Base-by-base conservation (phyloP, 2,329 filamentous ascomycete species). In the Aphanocladium album region DNA sequence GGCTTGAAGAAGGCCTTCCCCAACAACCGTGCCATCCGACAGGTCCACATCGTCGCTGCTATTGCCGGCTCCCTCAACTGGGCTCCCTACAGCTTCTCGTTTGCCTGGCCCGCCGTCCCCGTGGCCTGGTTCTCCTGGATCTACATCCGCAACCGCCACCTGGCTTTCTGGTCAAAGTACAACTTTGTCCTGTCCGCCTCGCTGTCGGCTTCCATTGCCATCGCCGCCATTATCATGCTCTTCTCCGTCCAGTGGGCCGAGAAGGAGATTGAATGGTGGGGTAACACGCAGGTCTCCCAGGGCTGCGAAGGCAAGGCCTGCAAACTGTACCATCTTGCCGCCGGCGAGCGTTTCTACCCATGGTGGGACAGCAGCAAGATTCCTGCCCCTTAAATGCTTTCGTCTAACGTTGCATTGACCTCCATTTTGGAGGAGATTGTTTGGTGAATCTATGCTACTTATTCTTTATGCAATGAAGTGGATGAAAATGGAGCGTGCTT, bases 151-250 rank as follows among this genome's bases (percentile, higher is more conserved):
- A 68, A 68, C 23, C 72, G 78, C 12, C 78, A 76, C 65, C 72
- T 80, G 27, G 74, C 68, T 3, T 76, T 81, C 64, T 83, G 81
- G 79, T 75, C 77, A 60, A 81, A 81, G 73, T 74, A 75, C 66
- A 75, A 80, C 67, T 81, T 78, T 60, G 78, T 81, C 21, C 70
- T 80, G 2, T 79, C 79, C 1, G 77, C 79, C 0, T 73, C 78
- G 1, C 76, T 80, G 58, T 77, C 73, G 1, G 71, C 73, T 0
- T 79, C 73, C 2, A 73, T 82, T 21, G 79, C 79, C 19, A 70
- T 83, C 46, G 70, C 78, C 0, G 79, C 70, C 14, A 72, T 82
- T 23, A 61, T 82, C 56, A 77, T 80, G 50, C 78, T 82, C 70
- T 82, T 82, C 64, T 73, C 74, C 9, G 67, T 82, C 3, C 72